Evolutionary conservation across 1,139 yeast genomes (phyloP), one percentile per base, ranked within the genome.

Genomic region (Blastobotrys arbuscula): DNA sequence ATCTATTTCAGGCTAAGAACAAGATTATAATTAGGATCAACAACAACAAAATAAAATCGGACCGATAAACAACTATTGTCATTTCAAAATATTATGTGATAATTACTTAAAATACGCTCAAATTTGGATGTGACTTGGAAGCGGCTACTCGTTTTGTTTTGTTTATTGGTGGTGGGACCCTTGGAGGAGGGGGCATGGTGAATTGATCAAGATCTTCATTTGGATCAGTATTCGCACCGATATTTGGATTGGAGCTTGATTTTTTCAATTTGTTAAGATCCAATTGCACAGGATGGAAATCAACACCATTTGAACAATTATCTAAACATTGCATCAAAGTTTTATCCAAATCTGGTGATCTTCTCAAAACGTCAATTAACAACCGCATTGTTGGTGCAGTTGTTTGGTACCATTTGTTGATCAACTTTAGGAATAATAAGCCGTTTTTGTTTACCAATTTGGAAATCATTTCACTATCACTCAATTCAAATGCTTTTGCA

Each of bases 351-450:
- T n/a, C 9, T 19, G 21, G 21, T 20, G 12, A 24, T 7, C 8
- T 37, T n/a, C 3, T 20, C n/a, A 37, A 37, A 37, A 18, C n/a
- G 9, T 18, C 33, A 23, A 23, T 30, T 26, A 39, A 20, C 21
- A 6, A 3, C 21, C 33, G 10, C 39, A 47, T 30, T 26, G 37
- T n/a, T 18, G 41, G 42, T 1, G 50, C 36, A n/a, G 33, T 42
- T 15, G 46, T 37, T 18, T 31, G 34, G 30, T 42, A 7, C 50
- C 50, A 47, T 24, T 12, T 12, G 2, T 26, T 7, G 7, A 47
- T 3, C 5, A 47, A 18, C 26, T 33, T 30, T 18, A 9, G 3
- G n/a, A 47, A 21, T 15, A 31, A 18, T 7, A 24, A 13, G 9
- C 34, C 34, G 31, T 18, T 18, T 12, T 19, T 16, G 7, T 40